These are phyloP conservation scores for Lactarius trivialis DNA, from an alignment of 768 basidiomycete genomes.

Conservation along the genomic window DNA sequence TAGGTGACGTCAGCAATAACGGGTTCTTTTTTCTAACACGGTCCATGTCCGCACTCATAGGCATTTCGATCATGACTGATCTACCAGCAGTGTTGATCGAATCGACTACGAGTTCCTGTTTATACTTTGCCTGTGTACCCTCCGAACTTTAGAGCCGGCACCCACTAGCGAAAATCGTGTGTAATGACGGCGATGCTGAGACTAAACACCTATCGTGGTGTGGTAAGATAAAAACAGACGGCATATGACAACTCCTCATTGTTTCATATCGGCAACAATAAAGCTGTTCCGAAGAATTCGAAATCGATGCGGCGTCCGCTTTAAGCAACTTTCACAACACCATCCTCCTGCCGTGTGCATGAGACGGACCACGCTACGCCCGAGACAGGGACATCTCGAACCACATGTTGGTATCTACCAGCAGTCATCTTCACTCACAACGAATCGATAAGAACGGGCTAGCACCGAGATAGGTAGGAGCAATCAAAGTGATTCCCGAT, in stretches of 20 bases:
- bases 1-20: constrained; percentile 3
- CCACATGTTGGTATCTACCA: constrained; percentile 61
- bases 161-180: background rate
- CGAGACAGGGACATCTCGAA: constrained; percentile 44
- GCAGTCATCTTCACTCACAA: constrained; percentile 48
- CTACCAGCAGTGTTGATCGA: background rate
- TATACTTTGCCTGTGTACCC: background rate
- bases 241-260: background rate
- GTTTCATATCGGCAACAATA: constrained; percentile 14
- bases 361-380: background rate
- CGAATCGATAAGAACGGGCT: background rate
- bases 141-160: background rate
- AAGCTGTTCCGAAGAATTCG: background rate
- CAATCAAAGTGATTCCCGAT: constrained; percentile 54
- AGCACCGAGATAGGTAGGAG: background rate
- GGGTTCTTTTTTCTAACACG: background rate
- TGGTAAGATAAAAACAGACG: background rate
- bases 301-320: background rate
- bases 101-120: background rate
- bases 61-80: background rate
- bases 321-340: background rate
- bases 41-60: too few relatives aligned
- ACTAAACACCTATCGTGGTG: background rate
- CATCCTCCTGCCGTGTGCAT: constrained; percentile 10
- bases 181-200: background rate